Evolutionary conservation across 2,329 filamentous ascomycete genomes (phyloP), one percentile per base, ranked within the genome.

Genomic region (Bipolaris bicolor): DNA sequence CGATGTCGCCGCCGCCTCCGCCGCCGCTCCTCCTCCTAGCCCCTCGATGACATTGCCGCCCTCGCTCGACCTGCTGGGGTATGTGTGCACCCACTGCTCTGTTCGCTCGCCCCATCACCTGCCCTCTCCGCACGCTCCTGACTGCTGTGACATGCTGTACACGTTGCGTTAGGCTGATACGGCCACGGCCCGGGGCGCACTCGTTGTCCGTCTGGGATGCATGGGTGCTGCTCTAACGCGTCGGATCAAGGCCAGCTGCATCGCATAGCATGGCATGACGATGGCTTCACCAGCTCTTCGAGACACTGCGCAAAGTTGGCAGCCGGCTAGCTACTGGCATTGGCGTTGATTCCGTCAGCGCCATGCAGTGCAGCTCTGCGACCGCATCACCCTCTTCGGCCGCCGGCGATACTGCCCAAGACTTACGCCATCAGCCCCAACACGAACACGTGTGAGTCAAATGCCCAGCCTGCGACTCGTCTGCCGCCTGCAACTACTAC

Each of bases 111-210:
- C 57, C 65, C 58, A 66, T 62, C 54, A 63, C 52, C 60, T 68
- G 57, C 58, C 58, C 68, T 64, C 65, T 52, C 57, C 67, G 64
- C 56, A 61, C 34, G 44, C 26, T 61, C 61, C 63, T 63, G 55
- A 47, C 65, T 62, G 64, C 62, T 60, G 68, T 72, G 68, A 71
- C 68, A 64, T 58, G 44, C 57, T 58, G 54, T 53, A 58, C 64
- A 68, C 60, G 59, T 67, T 67, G 71, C 71, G 65, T 62, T 62
- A 62, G 60, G 53, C 52, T 50, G 52, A 72, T 69, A 74, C 72
- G 71, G 73, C 66, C 71, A 71, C 72, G 67, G 64, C 67, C 70
- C 67, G 64, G 68, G 71, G 65, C 68, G 64, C 55, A 57, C 54
- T 62, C 63, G 60, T 62, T 63, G 57, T 56, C 51, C 56, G 60